phyloP scores from a whole-genome alignment of 2,329 filamentous ascomycete genomes.

The Colletotrichum eleusines region DNA sequence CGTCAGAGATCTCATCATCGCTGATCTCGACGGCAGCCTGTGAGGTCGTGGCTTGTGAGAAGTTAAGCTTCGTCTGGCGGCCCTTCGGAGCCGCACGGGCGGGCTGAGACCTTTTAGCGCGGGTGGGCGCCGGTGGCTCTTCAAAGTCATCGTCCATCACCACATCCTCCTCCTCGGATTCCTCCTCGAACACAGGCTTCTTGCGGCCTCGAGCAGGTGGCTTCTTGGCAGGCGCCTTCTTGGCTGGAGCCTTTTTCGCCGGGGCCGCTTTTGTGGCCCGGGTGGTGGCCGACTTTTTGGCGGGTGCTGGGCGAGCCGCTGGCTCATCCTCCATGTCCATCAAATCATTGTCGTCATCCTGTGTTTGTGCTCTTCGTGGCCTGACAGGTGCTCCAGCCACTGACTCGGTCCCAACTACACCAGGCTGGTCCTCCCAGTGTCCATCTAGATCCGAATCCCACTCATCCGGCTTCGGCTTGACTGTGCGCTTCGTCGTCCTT shows the following conservation, averaged over 20 bases:
- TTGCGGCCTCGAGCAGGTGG: conserved; percentile 54
- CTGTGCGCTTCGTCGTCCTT: conserved; percentile 59
- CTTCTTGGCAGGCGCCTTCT: conserved; percentile 56
- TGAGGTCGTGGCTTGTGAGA: conserved; percentile 59
- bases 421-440: conserved; percentile 84
- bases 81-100: conserved; percentile 49
- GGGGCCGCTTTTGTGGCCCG: conserved; percentile 49
- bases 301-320: conserved; percentile 50
- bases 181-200: conserved; percentile 52
- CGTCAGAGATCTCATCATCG: conserved; percentile 74
- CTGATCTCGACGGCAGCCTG: conserved; percentile 70
- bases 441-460: conserved; percentile 96
- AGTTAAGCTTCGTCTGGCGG: conserved; percentile 64
- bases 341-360: conserved; percentile 64
- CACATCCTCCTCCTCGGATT: conserved; percentile 62
- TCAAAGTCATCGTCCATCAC: conserved; percentile 67
- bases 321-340: conserved; percentile 55
- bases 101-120: conserved; percentile 48
- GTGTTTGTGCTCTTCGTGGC: conserved; percentile 42
- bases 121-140: conserved; percentile 42
- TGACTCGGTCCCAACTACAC: conserved; percentile 67
- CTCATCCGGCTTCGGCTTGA: conserved; percentile 80
- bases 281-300: conserved; percentile 46
- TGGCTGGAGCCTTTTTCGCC: conserved; percentile 58
- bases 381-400: conserved; percentile 48